Percentiles rank a stretch among this genome's conserved stretches.
Conservation (phyloP, 805 yeast species). For the Barnettozyma pratensis region DNA sequence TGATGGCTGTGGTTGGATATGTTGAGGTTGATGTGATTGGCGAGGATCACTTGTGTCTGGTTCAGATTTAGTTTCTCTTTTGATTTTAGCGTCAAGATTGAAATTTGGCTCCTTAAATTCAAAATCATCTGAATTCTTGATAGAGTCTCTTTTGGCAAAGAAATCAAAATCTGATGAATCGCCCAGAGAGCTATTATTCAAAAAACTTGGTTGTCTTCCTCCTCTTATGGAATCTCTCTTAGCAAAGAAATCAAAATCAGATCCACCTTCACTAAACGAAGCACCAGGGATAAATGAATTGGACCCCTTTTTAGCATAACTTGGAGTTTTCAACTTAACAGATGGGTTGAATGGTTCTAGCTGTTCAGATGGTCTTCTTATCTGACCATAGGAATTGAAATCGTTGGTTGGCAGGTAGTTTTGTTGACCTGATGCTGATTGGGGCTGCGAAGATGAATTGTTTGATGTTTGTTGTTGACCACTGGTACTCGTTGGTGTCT, state of each 20-base stretch:
- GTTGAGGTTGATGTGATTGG: too few species aligned
- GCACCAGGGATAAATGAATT: slow-evolving; percentile 7
- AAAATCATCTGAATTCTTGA: slow-evolving; percentile 18
- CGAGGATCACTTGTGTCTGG: slow-evolving; percentile 13
- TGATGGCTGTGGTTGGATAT: too few species aligned
- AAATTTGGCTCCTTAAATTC: slow-evolving; percentile 10
- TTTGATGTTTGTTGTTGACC: slow-evolving; percentile 13
- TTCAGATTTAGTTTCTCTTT: slow-evolving; percentile 20
- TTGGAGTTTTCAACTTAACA: slow-evolving; percentile 24
- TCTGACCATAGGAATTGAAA: slow-evolving; percentile 24
- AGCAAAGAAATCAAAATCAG: slow-evolving; percentile 22
- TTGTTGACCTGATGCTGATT: slow-evolving; percentile 2
- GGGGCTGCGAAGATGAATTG: neutral
- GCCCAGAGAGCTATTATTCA: slow-evolving; percentile 15
- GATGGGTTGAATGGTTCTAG: slow-evolving; percentile 42
- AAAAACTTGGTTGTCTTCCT: slow-evolving; percentile 24
- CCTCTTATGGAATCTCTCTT: slow-evolving; percentile 23
- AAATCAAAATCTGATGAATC: slow-evolving; percentile 25
- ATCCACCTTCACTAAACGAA: slow-evolving; percentile 14
- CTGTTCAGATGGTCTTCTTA: slow-evolving; percentile 45
- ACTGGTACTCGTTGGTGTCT: neutral
- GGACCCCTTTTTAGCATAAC: slow-evolving; percentile 19
- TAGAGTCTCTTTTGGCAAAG: slow-evolving; percentile 25
- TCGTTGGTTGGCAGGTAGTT: slow-evolving; percentile 15
- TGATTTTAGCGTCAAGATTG: slow-evolving; percentile 1